phyloP scores from a whole-genome alignment of 495 filamentous ascomycete species.

The Neurospora terricola region DNA sequence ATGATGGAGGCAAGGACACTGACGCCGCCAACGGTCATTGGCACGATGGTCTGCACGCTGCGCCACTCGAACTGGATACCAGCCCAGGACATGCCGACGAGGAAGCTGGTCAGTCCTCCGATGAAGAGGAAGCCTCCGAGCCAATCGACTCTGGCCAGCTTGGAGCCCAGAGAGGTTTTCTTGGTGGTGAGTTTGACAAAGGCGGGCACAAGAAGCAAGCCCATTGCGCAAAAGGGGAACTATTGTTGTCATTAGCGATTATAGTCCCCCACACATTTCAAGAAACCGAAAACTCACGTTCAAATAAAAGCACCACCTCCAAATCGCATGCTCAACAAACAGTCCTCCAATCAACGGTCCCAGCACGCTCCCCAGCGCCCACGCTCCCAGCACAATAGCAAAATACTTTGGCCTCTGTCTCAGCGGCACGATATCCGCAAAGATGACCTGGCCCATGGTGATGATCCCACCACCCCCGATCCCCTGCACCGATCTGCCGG shows the following conservation, averaged over 20 bases:
- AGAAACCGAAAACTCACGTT: constrained; percentile 13
- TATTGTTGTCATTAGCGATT: neutral
- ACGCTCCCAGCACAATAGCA: constrained; percentile 35
- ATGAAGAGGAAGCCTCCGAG: constrained; percentile 36
- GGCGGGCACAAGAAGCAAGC: constrained; percentile 24
- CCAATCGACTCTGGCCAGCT: constrained; percentile 29
- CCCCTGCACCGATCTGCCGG: constrained; percentile 71
- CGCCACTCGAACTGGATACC: constrained; percentile 44
- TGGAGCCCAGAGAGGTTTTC: constrained; percentile 20
- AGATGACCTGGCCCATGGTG: constrained; percentile 66
- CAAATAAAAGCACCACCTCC: constrained; percentile 34
- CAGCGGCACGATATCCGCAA: constrained; percentile 43
- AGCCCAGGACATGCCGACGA: constrained; percentile 49
- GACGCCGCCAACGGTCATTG: constrained; percentile 33
- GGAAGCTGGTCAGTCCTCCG: constrained; percentile 34
- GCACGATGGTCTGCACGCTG: constrained; percentile 34
- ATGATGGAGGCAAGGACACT: constrained; percentile 19
- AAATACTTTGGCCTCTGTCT: constrained; percentile 30
- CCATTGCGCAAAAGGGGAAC: constrained; percentile 28
- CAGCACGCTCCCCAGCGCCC: constrained; percentile 63
- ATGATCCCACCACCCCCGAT: constrained; percentile 75
- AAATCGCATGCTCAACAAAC: constrained; percentile 46
- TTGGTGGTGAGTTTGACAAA: constrained; percentile 24
- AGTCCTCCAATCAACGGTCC: constrained; percentile 70
- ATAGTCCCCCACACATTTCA: neutral